phyloP scores from a whole-genome alignment of 371 early-diverging fungal genomes.

The Rhizopus delemar region DNA sequence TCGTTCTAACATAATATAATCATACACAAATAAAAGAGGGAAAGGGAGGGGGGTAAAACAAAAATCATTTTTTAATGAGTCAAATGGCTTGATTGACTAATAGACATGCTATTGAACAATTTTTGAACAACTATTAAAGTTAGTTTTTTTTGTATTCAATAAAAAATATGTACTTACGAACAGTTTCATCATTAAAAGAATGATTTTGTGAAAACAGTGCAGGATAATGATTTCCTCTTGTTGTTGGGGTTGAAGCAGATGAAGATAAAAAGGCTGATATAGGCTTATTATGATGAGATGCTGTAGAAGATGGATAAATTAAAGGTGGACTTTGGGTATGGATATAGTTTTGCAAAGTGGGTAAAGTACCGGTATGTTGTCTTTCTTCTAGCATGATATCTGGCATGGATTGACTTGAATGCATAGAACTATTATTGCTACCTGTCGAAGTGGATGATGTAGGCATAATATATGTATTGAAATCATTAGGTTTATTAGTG shows the following conservation, averaged over 20 bases:
- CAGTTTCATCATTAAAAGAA: slow-evolving; percentile 31
- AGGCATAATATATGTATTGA: slow-evolving; percentile 38
- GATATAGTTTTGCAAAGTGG: slow-evolving; percentile 22
- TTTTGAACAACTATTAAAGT: slow-evolving; percentile 25
- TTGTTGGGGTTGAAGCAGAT: slow-evolving; percentile 23
- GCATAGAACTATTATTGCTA: slow-evolving; percentile 45
- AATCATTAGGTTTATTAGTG: slow-evolving; percentile 17
- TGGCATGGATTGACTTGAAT: slow-evolving; percentile 38
- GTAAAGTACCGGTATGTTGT: slow-evolving; percentile 18
- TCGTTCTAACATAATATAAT: neutral
- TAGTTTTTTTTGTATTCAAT: neutral
- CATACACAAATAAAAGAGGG: slow-evolving; percentile 2
- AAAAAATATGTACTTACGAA: slow-evolving; percentile 18
- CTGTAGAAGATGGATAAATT: slow-evolving; percentile 27
- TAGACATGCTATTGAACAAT: slow-evolving; percentile 28
- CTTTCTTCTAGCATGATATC: slow-evolving; percentile 28
- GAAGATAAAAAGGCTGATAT: slow-evolving; percentile 12
- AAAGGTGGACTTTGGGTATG: slow-evolving; percentile 25
- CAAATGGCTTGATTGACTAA: slow-evolving; percentile 12
- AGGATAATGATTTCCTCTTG: slow-evolving; percentile 9
- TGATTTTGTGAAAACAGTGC: slow-evolving; percentile 28
- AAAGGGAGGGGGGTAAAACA: neutral
- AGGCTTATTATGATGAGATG: slow-evolving; percentile 5
- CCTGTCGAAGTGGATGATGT: slow-evolving; percentile 47
- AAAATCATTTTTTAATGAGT: neutral